Evolutionary conservation across 441 rosid genomes (phyloP), one percentile per base, ranked within the genome.

Genomic region (Biscutella laevigata): DNA sequence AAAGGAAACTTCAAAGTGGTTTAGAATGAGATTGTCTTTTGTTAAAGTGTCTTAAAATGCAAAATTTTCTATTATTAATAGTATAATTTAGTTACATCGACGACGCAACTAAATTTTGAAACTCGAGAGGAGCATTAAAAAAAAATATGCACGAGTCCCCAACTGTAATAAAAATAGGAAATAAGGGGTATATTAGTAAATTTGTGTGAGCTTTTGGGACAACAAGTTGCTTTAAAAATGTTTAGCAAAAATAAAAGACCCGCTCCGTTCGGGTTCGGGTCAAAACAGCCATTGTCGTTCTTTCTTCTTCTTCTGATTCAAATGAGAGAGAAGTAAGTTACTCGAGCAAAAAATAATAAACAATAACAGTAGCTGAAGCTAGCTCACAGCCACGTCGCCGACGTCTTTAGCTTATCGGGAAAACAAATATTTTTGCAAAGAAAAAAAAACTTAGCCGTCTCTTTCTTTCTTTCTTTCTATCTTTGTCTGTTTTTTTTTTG

Each of bases 151-250:
- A 67, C 71, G 71, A 60, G 62, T 33, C 62, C 71, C 71, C 4
- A 67, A 67, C 62, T 12, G 71, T 59, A 60, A 67, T 60, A 46
- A 53, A 45, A 46, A n/a, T 0, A 5, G 11, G 34, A 40, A 1
- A 0, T 0, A 53, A 59, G 17, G 66, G 71, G 66, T 47, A 60
- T 20, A 60, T 4, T 13, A 14, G 67, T 60, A 58, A 57, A 17
- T 17, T 4, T n/a, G 4, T 0, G 0, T 38, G 50, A 53, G 39
- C 59, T 67, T 61, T 61, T 4, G 22, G 47, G 30, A 67, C 53
- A 67, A 41, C 62, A 67, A 54, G 71, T 67, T 67, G 71, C 67
- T 34, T 61, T 67, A 54, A 60, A 61, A 48, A 46, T 59, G 52
- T 46, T 4, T 0, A 35, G 3, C 41, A 42, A 60, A 59, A 60